Base-by-base conservation (phyloP, 2,329 filamentous ascomycete species). In the Alternaria conjuncta region DNA sequence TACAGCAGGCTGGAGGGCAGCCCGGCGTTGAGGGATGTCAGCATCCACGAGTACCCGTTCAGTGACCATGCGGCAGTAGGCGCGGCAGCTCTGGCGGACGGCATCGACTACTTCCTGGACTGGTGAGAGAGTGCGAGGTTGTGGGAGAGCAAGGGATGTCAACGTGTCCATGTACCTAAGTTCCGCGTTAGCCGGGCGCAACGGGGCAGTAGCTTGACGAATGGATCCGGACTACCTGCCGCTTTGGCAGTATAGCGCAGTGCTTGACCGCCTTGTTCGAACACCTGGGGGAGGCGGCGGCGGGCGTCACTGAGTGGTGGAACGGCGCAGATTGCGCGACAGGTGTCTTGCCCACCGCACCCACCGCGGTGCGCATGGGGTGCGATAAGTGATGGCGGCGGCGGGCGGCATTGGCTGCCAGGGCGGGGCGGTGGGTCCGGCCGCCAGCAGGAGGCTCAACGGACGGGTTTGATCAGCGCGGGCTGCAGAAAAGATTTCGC, bases 91-190 rank as follows among this genome's bases (percentile, higher is more conserved):
- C 63, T 78, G 20, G 55, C 63, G 12, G 76, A 79, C 64, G 75
- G 75, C 6, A 71, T 78, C 47, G 75, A 78, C 45, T 79, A 78
- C 51, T 79, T 79, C 47, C 53, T 75, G 23, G 73, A 78, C 32
- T 75, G 72, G 73, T 76, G 55, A 59, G 15, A 20, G 60, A 46
- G 47, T 15, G 28, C n/a, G 12, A 50, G 20, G 43, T 18, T 46
- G 20, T 21, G 32, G 9, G 45, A 23, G 36, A 46, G 32, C 28
- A 23, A 18, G 28, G 32, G 32, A 36, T 41, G 36, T 41, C n/a
- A 41, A 41, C 36, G 36, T 41, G 36, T 41, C 36, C 36, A 41
- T 41, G 36, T 41, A 41, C 36, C 36, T 41, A 41, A 41, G 36
- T 51, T 54, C 47, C 47, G 60, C 55, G 60, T 46, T 58, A 61